Base-by-base conservation (phyloP, 306 rosid genomes). In the Albizia julibrissin region DNA sequence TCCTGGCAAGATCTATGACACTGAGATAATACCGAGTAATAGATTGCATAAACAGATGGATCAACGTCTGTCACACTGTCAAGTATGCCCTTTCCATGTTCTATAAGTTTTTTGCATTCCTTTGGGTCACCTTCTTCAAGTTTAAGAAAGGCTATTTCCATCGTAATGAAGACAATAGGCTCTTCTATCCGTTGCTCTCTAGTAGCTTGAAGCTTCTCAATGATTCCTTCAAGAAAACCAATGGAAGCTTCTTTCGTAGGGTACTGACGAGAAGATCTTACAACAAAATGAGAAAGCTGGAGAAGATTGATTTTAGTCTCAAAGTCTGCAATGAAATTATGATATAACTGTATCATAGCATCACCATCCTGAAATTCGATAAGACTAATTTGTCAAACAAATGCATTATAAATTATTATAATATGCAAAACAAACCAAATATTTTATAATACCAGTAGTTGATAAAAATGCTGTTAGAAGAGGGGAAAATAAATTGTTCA, bases 41-140 rank as follows among this genome's bases (percentile, higher is more conserved):
- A 91, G 88, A 83, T 92, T 49, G 99, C 97, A 83, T 93, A 92
- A 0, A 96, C 97, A 64, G 98, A 90, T 44, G 99, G 95, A 87
- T 96, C 97, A 70, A 96, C 94, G 79, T 96, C 99, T 66, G 98
- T 96, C 99, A 96, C 92, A 86, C 97, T 91, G 88, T 93, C 99
- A 33, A 94, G 89, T 21, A 95, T 88, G 69, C 85, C 88, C 91
- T 93, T 94, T 79, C 97, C 99, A 87, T 96, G 96, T 54, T 96
- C 99, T 6, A 96, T 80, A 67, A 92, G 95, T 54, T 90, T 96
- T 88, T 96, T 96, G 90, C 95, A 90, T 83, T 94, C 98, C 78
- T 90, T 96, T 52, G 87, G 97, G 77, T 91, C 89, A 29, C 97
- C 91, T 83, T 91, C 89, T 83, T 90, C 97, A 78, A 94, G 94